A percentile compares a stretch with the other conserved stretches of the same genome.
Evolutionary conservation across 768 basidiomycete genomes (phyloP).

Genomic region (Trametes sanguinea): DNA sequence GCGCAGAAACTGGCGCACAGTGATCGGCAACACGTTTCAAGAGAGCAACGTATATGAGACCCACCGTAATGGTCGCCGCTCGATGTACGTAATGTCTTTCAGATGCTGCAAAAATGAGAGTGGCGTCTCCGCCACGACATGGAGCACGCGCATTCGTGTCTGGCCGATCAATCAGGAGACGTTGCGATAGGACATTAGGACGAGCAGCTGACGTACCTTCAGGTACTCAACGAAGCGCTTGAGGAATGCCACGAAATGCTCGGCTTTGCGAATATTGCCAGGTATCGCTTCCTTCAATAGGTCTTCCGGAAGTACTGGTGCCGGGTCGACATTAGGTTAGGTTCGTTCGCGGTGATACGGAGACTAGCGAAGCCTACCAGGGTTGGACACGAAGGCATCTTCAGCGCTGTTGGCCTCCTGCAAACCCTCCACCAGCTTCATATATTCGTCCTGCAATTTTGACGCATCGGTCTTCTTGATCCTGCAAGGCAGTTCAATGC

Average conservation of each 20-base stretch:
- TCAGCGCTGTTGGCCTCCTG: constrained; percentile 76
- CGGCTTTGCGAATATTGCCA: constrained; percentile 97
- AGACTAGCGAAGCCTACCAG: constrained; percentile 49
- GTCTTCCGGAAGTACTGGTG: constrained; percentile 86
- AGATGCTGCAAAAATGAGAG: constrained; percentile 95
- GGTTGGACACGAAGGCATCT: constrained; percentile 88
- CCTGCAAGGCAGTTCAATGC: constrained; percentile 43
- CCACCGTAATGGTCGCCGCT: constrained; percentile 86
- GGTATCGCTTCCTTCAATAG: constrained; percentile 94
- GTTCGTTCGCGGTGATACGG: neutral
- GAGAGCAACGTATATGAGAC: constrained; percentile 25
- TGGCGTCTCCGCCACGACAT: constrained; percentile 98
- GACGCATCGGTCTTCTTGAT: constrained; percentile 92
- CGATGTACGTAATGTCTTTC: constrained; percentile 99
- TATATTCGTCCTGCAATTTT: constrained; percentile 96
- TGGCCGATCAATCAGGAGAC: constrained; percentile 34
- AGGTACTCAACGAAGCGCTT: constrained; percentile 99
- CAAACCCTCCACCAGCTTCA: constrained; percentile 90
- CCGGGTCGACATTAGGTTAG: constrained; percentile 10
- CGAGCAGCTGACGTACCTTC: constrained; percentile 57
- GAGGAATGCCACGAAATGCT: constrained; percentile 98
- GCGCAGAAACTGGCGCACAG: constrained; percentile 79
- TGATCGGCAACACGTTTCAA: constrained; percentile 5
- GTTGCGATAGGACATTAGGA: neutral
- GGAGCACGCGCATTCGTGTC: constrained; percentile 99